Evolutionary conservation across 768 basidiomycete genomes (phyloP).

Genomic region (Boletellus emodensis): DNA sequence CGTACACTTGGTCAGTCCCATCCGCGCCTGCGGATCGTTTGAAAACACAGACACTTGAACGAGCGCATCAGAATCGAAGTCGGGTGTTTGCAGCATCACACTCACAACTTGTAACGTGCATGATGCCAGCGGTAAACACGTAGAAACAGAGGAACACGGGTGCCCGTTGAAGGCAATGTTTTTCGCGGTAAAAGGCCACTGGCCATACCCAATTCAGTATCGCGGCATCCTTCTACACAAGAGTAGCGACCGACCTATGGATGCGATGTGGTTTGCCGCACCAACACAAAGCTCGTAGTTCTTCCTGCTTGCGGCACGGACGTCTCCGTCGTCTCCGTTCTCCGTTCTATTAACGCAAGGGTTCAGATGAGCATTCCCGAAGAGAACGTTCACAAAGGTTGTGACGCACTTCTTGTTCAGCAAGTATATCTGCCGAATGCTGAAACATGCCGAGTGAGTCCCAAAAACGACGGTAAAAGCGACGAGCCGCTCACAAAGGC

Average conservation of each 20-base stretch:
- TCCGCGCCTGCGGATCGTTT: slow-evolving; percentile 62
- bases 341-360: slow-evolving; percentile 31
- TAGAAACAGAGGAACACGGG: slow-evolving; percentile 76
- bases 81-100: slow-evolving; percentile 9
- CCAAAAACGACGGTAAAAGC: background rate
- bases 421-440: slow-evolving; percentile 27
- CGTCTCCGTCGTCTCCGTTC: slow-evolving; percentile 49
- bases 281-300: slow-evolving; percentile 70
- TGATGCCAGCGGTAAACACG: slow-evolving; percentile 73
- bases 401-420: slow-evolving; percentile 37
- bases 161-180: slow-evolving; percentile 55
- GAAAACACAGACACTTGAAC: slow-evolving; percentile 58
- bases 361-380: background rate
- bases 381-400: background rate
- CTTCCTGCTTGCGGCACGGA: slow-evolving; percentile 51
- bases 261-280: slow-evolving; percentile 77
- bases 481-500: slow-evolving; percentile 57
- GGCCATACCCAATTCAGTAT: slow-evolving; percentile 4
- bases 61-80: background rate
- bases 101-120: slow-evolving; percentile 73
- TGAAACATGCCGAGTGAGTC: slow-evolving; percentile 8
- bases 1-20: slow-evolving; percentile 65
- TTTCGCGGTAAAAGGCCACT: slow-evolving; percentile 61
- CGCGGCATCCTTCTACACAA: background rate
- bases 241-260: slow-evolving; percentile 45